Evolutionary conservation across 2,329 filamentous ascomycete genomes (phyloP), one percentile per base, ranked within the genome.

Genomic region (Venturiaceae sp.): DNA sequence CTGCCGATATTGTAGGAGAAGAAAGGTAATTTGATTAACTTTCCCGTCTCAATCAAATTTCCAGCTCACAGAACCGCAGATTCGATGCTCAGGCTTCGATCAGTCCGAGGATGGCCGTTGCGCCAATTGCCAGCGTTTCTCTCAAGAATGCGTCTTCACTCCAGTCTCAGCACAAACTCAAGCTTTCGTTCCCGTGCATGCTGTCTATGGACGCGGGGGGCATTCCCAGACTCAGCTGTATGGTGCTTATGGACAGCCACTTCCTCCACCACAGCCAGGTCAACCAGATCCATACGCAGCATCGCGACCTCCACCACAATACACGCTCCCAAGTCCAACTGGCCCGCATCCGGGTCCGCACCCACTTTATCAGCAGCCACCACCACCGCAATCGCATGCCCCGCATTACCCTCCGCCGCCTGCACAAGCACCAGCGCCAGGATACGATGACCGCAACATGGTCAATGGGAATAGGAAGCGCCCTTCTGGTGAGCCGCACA

Each of bases 61-160:
- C 32, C n/a, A n/a, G 46, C 55, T 59, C n/a, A 44, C 57, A 52
- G 32, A 56, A 36, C 28, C 19, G 16, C 70, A 89, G 86, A 88
- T 89, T 69, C 84, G 86, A 60, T 90, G 86, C 75, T 88, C 86
- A 3, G 86, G 86, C 30, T 90, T 88, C 68, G 86, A 88, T 66
- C 82, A 80, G 59, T 87, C 84, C 39, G 82, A 85, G 39, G 84
- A 88, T 70, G 86, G 86, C 60, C 82, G 85, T 61, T 90, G 86
- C 75, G 82, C 79, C 66, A 89, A 89, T 69, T 90, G 86, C 68
- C 78, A 84, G 63, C 79, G 86, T 53, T 90, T 89, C 73, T 85
- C 86, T 63, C 86, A 89, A 71, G 85, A 88, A 68, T 90, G 86
- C 72, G 83, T 90, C 71, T 90, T 90, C 71, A 88, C 85, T 1